Percentiles rank a stretch among this genome's conserved stretches.
These are phyloP conservation scores for Ganoderma boninense DNA, from an alignment of 1,284 basidiomycete species.

Conservation along the genomic window DNA sequence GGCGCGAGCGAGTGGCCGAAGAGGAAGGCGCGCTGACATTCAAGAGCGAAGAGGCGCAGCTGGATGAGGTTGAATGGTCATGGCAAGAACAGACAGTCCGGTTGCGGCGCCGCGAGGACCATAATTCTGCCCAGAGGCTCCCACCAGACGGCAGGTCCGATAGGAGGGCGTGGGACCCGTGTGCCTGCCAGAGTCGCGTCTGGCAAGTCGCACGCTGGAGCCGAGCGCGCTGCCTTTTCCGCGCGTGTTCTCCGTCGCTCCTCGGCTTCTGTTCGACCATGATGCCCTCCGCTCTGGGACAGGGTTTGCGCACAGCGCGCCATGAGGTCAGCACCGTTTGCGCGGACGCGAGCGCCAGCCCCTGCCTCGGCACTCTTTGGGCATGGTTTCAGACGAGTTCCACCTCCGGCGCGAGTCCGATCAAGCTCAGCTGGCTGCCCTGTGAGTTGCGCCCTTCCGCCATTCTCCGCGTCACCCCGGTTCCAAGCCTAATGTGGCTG, in stretches of 20 bases:
- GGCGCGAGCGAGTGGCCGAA: conserved; percentile 7
- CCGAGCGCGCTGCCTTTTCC: conserved; percentile 23
- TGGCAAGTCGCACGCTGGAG: conserved; percentile 13
- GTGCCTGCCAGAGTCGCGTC: conserved; percentile 22
- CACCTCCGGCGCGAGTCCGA: conserved; percentile 9
- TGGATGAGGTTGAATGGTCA: background rate
- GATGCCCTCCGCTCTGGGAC: conserved; percentile 5
- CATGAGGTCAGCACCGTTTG: conserved; percentile 20
- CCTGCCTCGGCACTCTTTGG: conserved; percentile 3
- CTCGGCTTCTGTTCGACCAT: conserved; percentile 20
- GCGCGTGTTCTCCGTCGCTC: conserved; percentile 22
- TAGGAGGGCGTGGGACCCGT: conserved; percentile 22
- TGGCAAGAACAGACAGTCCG: background rate
- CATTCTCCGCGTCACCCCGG: conserved; percentile 19
- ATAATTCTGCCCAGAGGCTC: conserved; percentile 9
- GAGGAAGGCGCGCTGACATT: conserved; percentile 4
- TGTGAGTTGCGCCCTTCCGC: conserved; percentile 10
- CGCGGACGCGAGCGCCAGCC: conserved; percentile 8
- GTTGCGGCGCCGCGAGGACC: conserved; percentile 10
- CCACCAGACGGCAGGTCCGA: conserved; percentile 12
- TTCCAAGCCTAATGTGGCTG: conserved; percentile 27
- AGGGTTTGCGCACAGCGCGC: conserved; percentile 6
- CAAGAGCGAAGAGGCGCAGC: conserved; percentile 4
- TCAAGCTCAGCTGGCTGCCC: conserved; percentile 8
- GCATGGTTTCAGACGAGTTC: conserved; percentile 3